Conservation (phyloP, 2,329 filamentous ascomycete genomes). For the Diaporthe helianthi region DNA sequence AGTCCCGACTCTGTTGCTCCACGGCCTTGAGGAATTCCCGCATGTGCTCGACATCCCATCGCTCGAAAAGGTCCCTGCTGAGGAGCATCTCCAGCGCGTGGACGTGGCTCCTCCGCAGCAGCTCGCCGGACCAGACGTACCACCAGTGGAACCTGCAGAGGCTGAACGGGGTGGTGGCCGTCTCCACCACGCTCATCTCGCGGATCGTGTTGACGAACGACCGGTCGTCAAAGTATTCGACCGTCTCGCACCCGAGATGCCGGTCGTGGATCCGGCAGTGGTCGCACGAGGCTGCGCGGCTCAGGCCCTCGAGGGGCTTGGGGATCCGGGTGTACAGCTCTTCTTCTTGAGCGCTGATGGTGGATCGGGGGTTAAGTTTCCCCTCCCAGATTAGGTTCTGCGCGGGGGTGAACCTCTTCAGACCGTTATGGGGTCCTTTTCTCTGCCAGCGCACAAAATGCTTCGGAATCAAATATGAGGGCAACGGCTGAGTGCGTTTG, state of each 20-base stretch:
- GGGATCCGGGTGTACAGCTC: neutral
- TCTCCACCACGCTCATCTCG: neutral
- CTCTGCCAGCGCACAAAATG: neutral
- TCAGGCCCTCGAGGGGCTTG: neutral
- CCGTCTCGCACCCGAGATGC: neutral
- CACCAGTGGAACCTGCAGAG: constrained; percentile 21
- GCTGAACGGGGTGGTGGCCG: neutral
- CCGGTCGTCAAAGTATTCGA: neutral
- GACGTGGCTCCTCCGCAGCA: neutral
- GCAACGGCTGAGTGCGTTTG: neutral
- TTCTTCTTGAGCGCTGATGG: no score
- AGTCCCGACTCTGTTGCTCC: no score
- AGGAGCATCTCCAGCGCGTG: neutral
- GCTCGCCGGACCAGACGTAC: neutral
- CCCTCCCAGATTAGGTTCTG: neutral
- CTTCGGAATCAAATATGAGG: neutral
- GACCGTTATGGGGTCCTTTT: no score
- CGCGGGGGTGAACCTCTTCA: neutral
- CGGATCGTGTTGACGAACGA: neutral
- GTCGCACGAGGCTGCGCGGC: neutral
- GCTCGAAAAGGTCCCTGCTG: neutral
- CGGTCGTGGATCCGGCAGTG: constrained; percentile 17
- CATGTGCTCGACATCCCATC: neutral
- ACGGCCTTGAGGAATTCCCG: neutral
- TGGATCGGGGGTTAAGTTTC: no score